Base-by-base conservation (phyloP, 768 basidiomycete species). In the Hirschioporus abietinus region DNA sequence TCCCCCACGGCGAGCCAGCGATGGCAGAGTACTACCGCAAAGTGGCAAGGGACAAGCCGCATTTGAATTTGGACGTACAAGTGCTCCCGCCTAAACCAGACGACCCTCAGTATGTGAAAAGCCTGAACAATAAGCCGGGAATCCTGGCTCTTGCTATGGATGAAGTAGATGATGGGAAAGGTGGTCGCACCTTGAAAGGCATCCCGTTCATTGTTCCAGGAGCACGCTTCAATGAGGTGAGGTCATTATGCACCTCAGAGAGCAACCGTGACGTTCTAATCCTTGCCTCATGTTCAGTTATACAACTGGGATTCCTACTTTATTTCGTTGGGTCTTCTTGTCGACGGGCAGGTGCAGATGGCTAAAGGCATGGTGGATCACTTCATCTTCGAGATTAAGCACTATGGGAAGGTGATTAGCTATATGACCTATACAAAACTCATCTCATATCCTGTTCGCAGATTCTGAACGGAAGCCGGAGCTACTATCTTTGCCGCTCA, bases 311-410 rank as follows among this genome's bases (percentile, higher is more conserved):
- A 96, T 77, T 93, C 92, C 7, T 96, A 96, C 80, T 97, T 97
- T 76, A 94, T 96, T 73, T 83, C 92, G 8, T 87, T 99, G 26
- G 96, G 96, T 18, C 86, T 99, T 30, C 86, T 99, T 8, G 93
- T 98, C 25, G 96, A 99, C 73, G 96, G 95, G 27, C 90, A 95
- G 72, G 88, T 96, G 30, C 85, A 88, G 67, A 92, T 99, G 88
- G 96, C 97, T 23, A 94, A 95, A 78, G 93, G 95, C 72, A 95
- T 99, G 88, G 95, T 98, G 59, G 97, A 99, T 65, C 96, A 99
- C 76, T 99, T 99, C 80, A 92, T 97, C 74, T 99, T 99, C 75
- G 95, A 99, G 82, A 97, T 99, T 82, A 94, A 89, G 80, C 93
- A 97, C 78, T 97, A 97, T 75, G 92, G 92, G 81, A 96, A 96